Evolutionary conservation across 2,329 filamentous ascomycete species (phyloP).

Genomic region (Ramularia collo-cygni): DNA sequence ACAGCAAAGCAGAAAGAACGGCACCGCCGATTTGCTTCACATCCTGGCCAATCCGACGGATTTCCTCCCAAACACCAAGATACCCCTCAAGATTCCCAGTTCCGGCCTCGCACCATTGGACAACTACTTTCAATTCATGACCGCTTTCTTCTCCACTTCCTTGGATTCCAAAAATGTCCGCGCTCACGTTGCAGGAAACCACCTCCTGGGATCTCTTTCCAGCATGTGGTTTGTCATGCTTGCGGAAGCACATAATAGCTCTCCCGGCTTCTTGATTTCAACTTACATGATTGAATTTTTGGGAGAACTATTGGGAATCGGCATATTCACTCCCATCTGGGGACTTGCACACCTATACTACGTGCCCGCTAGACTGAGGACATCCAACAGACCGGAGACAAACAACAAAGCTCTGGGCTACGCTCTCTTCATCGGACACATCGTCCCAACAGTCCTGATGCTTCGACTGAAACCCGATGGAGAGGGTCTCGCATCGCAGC

Average conservation of each 20-base stretch:
- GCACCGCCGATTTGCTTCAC: constrained; percentile 11
- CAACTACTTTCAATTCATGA: constrained; percentile 21
- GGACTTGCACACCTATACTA: constrained; percentile 13
- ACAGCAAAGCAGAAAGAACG: constrained; percentile 17
- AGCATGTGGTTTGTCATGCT: constrained; percentile 19
- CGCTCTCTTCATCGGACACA: constrained; percentile 15
- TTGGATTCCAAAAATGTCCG: constrained; percentile 16
- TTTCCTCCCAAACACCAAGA: constrained; percentile 16
- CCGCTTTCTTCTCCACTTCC: constrained; percentile 16
- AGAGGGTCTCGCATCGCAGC: constrained; percentile 14
- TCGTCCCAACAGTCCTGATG: constrained; percentile 19
- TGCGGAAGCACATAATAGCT: constrained; percentile 12
- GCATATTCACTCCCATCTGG: constrained; percentile 19
- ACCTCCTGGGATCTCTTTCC: constrained; percentile 16
- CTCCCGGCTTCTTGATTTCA: constrained; percentile 6
- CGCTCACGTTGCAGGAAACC: constrained; percentile 17
- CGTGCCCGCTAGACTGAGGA: constrained; percentile 5
- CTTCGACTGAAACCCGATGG: constrained; percentile 12
- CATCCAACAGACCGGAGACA: constrained; percentile 1
- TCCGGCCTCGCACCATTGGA: constrained; percentile 14
- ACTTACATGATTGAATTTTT: constrained; percentile 18
- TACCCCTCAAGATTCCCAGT: constrained; percentile 14
- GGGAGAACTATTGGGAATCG: constrained; percentile 20
- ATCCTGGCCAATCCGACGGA: constrained; percentile 13
- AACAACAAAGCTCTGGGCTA: constrained; percentile 14